Conservation (phyloP, 306 rosid genomes). For the Boehmeria nivea region DNA sequence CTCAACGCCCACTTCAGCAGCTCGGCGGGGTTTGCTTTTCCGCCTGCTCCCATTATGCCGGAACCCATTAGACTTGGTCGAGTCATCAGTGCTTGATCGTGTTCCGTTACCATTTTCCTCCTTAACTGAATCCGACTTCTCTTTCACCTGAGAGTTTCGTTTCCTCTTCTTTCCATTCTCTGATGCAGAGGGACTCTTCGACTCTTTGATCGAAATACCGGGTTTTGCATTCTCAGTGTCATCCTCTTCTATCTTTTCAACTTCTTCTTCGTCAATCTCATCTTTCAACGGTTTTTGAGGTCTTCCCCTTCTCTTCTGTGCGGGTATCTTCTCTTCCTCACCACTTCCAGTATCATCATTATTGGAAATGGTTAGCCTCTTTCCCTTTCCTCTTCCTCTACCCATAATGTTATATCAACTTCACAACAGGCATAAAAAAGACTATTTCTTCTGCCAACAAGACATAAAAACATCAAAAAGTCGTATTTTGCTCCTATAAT, state of each 20-base stretch:
- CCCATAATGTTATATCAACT: conserved; percentile 41
- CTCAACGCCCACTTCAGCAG: conserved; percentile 90
- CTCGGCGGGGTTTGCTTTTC: conserved; percentile 77
- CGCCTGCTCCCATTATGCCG: conserved; percentile 85
- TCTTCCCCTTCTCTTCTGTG: conserved; percentile 51
- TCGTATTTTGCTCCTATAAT: too few species aligned
- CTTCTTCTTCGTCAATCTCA: conserved; percentile 41
- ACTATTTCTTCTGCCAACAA: conserved; percentile 31
- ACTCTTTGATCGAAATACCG: conserved; percentile 28
- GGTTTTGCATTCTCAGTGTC: conserved; percentile 30
- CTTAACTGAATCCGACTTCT: conserved; percentile 33
- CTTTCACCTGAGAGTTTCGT: conserved; percentile 36
- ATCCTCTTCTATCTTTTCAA: conserved; percentile 35
- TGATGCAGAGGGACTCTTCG: conserved; percentile 23
- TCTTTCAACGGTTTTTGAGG: conserved; percentile 48
- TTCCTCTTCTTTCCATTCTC: conserved; percentile 52
- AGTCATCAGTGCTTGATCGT: conserved; percentile 32
- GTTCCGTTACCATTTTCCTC: conserved; percentile 38
- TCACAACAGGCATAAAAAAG: conserved; percentile 40
- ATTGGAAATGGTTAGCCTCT: conserved; percentile 35
- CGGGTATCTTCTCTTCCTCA: conserved; percentile 47
- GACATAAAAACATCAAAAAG: conserved; percentile 7
- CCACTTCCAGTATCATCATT: conserved; percentile 49
- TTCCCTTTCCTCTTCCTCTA: conserved; percentile 51
- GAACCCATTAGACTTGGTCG: conserved; percentile 48